Evolutionary conservation across 2,329 filamentous ascomycete species (phyloP).

Genomic region (Xylaria multiplex): DNA sequence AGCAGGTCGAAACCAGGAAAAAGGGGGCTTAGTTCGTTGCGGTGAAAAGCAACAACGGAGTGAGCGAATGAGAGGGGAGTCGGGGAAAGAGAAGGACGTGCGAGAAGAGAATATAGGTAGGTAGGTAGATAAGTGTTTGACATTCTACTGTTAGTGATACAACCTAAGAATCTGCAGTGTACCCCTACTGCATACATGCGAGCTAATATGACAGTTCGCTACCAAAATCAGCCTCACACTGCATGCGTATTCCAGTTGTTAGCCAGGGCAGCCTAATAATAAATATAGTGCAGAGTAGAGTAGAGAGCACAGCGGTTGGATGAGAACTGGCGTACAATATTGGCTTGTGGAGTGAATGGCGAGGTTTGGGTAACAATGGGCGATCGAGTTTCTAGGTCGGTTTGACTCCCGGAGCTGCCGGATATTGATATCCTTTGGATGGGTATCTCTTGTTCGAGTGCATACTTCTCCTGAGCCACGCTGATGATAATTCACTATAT

Average conservation of each 20-base stretch:
- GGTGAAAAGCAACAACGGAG: constrained; percentile 12
- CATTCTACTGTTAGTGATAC: constrained; percentile 25
- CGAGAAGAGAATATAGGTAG: not conserved
- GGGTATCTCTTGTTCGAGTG: constrained; percentile 1
- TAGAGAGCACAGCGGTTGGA: not conserved
- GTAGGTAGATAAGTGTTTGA: constrained; percentile 25
- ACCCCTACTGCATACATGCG: constrained; percentile 20
- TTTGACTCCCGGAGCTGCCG: constrained; percentile 21
- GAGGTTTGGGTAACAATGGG: constrained; percentile 1
- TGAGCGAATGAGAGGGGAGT: not conserved
- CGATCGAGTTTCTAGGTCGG: not conserved
- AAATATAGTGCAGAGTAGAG: not conserved
- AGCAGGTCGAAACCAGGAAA: constrained; percentile 19
- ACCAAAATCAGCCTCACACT: constrained; percentile 23
- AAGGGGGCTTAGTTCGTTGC: constrained; percentile 4
- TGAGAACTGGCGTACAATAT: no score
- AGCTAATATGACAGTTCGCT: constrained; percentile 27
- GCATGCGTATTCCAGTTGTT: constrained; percentile 4
- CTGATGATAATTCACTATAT: not conserved
- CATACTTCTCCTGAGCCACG: not conserved
- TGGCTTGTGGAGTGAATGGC: not conserved
- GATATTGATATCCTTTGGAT: constrained; percentile 17
- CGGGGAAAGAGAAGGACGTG: not conserved
- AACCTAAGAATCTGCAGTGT: constrained; percentile 30
- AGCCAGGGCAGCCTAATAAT: constrained; percentile 10